phyloP scores from a whole-genome alignment of 2,329 filamentous ascomycete species.

The Zopfia rhizophila region DNA sequence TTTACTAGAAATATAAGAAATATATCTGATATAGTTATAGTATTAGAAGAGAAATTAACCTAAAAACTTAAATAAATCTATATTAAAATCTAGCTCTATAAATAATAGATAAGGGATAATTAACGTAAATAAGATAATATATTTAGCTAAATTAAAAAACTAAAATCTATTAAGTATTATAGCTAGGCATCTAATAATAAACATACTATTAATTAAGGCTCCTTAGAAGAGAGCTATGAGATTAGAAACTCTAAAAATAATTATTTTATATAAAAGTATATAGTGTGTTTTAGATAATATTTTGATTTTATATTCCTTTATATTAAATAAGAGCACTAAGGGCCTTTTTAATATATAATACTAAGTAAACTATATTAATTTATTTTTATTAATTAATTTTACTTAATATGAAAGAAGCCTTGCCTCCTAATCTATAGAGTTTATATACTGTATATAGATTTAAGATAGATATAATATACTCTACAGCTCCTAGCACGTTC shows the following conservation, averaged over 20 bases:
- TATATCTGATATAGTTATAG: constrained; percentile 76
- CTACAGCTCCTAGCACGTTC: too few relatives aligned
- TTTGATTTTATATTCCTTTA: constrained; percentile 38
- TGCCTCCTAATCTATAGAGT: too few relatives aligned
- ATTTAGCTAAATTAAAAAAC: constrained; percentile 49
- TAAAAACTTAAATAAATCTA: constrained; percentile 78
- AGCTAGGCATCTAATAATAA: constrained; percentile 38
- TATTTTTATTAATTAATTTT: too few relatives aligned
- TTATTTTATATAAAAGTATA: constrained; percentile 26
- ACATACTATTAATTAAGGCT: constrained; percentile 28
- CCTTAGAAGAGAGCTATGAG: constrained; percentile 29
- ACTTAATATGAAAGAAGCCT: too few relatives aligned
- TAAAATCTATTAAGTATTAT: constrained; percentile 39
- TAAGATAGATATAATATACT: too few relatives aligned
- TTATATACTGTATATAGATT: too few relatives aligned
- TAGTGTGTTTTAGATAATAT: constrained; percentile 23
- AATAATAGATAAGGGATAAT: constrained; percentile 61
- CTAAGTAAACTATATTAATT: too few relatives aligned
- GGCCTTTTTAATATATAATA: constrained; percentile 18
- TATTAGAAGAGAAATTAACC: constrained; percentile 70
- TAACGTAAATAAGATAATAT: constrained; percentile 60
- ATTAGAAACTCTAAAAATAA: constrained; percentile 24
- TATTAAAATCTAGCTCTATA: constrained; percentile 51
- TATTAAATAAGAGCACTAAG: constrained; percentile 15
- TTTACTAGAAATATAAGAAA: constrained; percentile 73